Evolutionary conservation across 73 alveolate species (phyloP).

Genomic region (Paramecium primaurelia): DNA sequence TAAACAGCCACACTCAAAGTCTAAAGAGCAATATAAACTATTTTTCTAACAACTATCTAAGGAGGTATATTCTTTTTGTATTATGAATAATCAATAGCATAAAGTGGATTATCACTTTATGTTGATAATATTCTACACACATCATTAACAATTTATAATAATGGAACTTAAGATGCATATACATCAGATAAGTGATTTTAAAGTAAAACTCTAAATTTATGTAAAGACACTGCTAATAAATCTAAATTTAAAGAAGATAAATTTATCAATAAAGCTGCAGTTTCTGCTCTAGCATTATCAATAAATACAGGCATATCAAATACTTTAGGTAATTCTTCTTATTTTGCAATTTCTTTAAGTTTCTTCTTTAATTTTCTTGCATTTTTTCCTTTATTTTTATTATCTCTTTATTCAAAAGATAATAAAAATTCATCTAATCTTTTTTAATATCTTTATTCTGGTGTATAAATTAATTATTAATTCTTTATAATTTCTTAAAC

Average conservation of each 20-base stretch:
- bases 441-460: background rate
- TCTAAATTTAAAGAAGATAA: background rate
- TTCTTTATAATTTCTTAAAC: background rate
- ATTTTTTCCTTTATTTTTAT: background rate
- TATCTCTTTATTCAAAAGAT: slow-evolving; percentile 21
- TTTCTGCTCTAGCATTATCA: slow-evolving; percentile 22
- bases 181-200: background rate
- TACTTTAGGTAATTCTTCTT: background rate
- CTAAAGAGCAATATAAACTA: background rate
- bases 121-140: background rate
- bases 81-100: slow-evolving; percentile 22
- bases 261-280: background rate
- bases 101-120: background rate
- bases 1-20: background rate
- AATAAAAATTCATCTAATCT: slow-evolving; percentile 21
- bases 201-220: background rate
- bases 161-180: background rate
- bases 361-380: slow-evolving; percentile 13
- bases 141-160: background rate
- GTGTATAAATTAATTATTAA: background rate
- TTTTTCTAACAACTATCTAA: background rate
- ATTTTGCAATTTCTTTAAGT: background rate
- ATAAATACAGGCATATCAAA: background rate
- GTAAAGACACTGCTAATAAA: background rate
- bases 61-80: background rate